phyloP scores from a whole-genome alignment of 352 stramenopile genomes.

The Globisporangium iwayamae region DNA sequence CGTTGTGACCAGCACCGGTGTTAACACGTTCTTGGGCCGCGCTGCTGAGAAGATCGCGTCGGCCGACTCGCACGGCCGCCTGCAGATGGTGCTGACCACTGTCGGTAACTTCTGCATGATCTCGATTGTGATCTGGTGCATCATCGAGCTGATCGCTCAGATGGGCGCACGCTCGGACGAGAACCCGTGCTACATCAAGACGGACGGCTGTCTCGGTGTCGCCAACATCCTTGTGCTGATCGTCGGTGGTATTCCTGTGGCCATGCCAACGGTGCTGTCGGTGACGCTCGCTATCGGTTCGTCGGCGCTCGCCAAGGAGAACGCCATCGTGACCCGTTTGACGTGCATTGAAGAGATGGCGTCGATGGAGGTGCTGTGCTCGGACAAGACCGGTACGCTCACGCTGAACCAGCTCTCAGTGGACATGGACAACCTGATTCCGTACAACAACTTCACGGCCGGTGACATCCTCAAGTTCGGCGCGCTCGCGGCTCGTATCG shows the following conservation, averaged over 20 bases:
- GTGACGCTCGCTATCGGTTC: slow-evolving; percentile 91
- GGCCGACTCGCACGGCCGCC: slow-evolving; percentile 71
- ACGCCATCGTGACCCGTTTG: slow-evolving; percentile 91
- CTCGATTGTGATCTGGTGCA: slow-evolving; percentile 83
- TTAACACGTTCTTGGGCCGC: slow-evolving; percentile 90
- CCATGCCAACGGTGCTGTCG: slow-evolving; percentile 92
- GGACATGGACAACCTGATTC: slow-evolving; percentile 80
- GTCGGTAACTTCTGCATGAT: slow-evolving; percentile 91
- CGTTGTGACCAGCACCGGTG: slow-evolving; percentile 84
- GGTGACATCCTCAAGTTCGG: slow-evolving; percentile 61
- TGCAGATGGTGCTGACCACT: slow-evolving; percentile 92
- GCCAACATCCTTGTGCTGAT: slow-evolving; percentile 87
- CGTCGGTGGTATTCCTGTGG: slow-evolving; percentile 90
- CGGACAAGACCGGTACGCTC: slow-evolving; percentile 93
- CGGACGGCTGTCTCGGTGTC: slow-evolving; percentile 60
- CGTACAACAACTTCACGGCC: slow-evolving; percentile 59
- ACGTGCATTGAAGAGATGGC: slow-evolving; percentile 93
- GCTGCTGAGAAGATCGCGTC: slow-evolving; percentile 78
- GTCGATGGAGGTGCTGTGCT: slow-evolving; percentile 92
- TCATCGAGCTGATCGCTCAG: slow-evolving; percentile 85
- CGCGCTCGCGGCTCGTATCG: slow-evolving; percentile 57
- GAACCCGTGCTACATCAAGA: slow-evolving; percentile 84
- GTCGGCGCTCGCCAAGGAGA: slow-evolving; percentile 84
- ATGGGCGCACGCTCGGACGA: slow-evolving; percentile 62
- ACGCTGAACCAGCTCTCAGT: slow-evolving; percentile 97